These are phyloP conservation scores for Hericium rajendrae DNA, from an alignment of 768 basidiomycete genomes.

Conservation along the genomic window DNA sequence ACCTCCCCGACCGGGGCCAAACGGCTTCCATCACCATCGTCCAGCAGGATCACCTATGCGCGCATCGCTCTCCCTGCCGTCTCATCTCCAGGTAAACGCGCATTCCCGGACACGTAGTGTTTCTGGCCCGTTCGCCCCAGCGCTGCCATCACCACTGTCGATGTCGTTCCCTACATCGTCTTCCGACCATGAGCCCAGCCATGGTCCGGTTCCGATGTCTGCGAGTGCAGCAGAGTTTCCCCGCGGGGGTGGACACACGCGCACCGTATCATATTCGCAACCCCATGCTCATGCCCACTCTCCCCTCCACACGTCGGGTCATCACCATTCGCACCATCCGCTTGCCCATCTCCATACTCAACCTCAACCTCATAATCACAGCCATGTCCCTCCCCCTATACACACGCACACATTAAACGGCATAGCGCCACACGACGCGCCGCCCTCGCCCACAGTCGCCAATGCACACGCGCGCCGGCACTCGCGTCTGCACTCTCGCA, in stretches of 20 bases:
- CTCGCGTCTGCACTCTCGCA: conserved; percentile 77
- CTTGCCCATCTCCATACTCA: too few relatives aligned
- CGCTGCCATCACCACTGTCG: conserved; percentile 31
- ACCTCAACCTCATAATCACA: neutral
- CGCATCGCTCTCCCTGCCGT: conserved; percentile 20
- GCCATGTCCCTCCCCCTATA: neutral
- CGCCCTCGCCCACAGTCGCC: conserved; percentile 17
- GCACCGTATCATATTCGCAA: conserved; percentile 10
- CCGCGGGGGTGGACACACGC: conserved; percentile 1
- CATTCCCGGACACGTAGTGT: conserved; percentile 23
- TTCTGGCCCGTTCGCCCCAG: conserved; percentile 42
- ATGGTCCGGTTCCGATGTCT: conserved; percentile 1
- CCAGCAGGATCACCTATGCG: conserved; percentile 20
- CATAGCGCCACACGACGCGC: neutral
- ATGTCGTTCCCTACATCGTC: conserved; percentile 13
- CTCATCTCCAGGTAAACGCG: conserved; percentile 5
- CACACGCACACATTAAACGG: too few relatives aligned
- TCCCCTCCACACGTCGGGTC: neutral
- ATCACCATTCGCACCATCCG: neutral
- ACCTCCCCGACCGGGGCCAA: conserved; percentile 21
- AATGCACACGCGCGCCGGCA: conserved; percentile 36
- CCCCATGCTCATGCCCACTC: neutral
- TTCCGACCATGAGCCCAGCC: conserved; percentile 7
- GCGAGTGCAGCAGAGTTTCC: conserved; percentile 4
- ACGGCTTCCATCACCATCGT: conserved; percentile 1